phyloP scores from a whole-genome alignment of 192 early-diverging fungal genomes.

The Geranomyces michiganensis region DNA sequence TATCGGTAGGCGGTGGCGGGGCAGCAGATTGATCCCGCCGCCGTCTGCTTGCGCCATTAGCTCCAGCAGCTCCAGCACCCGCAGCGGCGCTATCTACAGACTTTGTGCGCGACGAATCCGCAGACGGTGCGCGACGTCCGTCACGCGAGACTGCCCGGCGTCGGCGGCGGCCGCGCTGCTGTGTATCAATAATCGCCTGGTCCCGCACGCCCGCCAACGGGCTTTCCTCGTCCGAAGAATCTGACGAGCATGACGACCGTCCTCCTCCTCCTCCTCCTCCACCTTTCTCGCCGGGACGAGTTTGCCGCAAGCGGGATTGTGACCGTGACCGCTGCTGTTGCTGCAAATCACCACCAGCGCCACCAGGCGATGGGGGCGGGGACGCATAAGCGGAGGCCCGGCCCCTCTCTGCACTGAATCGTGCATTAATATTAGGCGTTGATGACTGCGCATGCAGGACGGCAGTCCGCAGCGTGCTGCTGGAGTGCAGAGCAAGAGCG shows the following conservation, averaged over 20 bases:
- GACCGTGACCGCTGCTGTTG: background rate
- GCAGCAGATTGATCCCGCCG: background rate
- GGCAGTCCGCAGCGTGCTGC: background rate
- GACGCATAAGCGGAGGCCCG: background rate
- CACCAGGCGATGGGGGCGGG: background rate
- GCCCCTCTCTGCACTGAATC: background rate
- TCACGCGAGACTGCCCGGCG: background rate
- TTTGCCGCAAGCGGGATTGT: background rate
- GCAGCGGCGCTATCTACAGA: background rate
- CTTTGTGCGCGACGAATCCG: background rate
- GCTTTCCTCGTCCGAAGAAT: slow-evolving; percentile 16
- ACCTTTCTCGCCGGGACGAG: background rate
- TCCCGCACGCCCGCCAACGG: slow-evolving; percentile 15
- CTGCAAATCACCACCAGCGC: background rate
- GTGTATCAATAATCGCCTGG: slow-evolving; percentile 15
- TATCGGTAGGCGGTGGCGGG: slow-evolving; percentile 4
- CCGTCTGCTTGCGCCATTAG: background rate
- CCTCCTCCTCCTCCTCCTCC: background rate
- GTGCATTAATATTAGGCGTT: background rate
- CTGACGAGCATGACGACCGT: background rate
- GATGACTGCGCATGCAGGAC: background rate
- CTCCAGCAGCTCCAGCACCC: background rate
- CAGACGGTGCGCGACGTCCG: background rate
- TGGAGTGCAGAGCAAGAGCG: background rate
- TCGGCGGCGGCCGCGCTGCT: slow-evolving; percentile 16